These are phyloP conservation scores for Fonsecaea nubica DNA, from an alignment of 2,329 filamentous ascomycete genomes.

Conservation along the genomic window DNA sequence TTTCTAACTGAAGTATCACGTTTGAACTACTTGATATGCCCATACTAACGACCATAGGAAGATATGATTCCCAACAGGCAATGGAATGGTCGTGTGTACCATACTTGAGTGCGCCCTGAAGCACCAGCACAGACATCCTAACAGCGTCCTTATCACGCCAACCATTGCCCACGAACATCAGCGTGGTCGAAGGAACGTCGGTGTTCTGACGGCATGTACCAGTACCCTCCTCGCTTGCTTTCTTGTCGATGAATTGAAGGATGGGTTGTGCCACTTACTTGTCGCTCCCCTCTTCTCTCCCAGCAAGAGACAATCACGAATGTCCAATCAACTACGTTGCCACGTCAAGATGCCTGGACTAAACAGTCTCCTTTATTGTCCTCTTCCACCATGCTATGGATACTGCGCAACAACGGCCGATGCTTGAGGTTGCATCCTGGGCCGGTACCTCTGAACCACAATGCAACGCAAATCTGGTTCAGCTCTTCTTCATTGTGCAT, in stretches of 20 bases:
- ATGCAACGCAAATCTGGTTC: neutral
- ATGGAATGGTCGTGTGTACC: too few species aligned
- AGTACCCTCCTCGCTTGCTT: neutral
- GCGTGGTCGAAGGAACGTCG: neutral
- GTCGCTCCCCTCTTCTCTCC: neutral
- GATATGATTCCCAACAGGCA: too few species aligned
- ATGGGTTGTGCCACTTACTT: neutral
- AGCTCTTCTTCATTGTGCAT: neutral
- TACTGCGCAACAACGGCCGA: neutral
- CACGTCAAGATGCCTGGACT: neutral
- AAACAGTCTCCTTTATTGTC: neutral
- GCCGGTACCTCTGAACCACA: neutral
- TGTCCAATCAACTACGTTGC: neutral
- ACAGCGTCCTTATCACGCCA: neutral
- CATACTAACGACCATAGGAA: too few species aligned
- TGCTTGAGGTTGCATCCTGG: too few species aligned
- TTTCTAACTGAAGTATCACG: too few species aligned
- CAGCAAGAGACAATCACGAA: neutral
- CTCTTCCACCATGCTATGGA: neutral
- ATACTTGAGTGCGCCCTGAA: neutral
- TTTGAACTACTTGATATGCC: too few species aligned
- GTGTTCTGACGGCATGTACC: neutral
- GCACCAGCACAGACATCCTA: neutral
- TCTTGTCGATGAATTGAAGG: neutral
- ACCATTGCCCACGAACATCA: neutral